Conservation (phyloP, 1,284 basidiomycete species). For the Melampsora larici-populina region DNA sequence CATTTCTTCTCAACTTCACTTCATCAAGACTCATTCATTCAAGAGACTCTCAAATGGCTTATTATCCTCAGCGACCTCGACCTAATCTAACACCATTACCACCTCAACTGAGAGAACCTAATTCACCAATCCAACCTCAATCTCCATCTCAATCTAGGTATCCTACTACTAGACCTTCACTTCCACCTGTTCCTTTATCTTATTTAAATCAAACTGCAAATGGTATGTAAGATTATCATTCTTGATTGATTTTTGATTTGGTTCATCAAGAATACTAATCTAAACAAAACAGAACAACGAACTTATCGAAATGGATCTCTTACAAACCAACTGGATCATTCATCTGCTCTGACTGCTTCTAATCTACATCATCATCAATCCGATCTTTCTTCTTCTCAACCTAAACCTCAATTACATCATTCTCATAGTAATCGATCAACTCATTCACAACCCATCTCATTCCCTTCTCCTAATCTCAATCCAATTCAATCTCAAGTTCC, state of each 20-base stretch:
- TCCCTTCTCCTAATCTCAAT: slow-evolving; percentile 5
- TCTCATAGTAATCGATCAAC: background rate
- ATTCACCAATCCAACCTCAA: too few relatives aligned
- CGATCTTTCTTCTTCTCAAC: background rate
- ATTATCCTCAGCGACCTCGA: background rate
- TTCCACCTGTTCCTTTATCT: slow-evolving; percentile 12
- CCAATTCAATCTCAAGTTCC: background rate
- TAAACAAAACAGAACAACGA: background rate
- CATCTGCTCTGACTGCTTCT: background rate
- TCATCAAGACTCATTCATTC: too few relatives aligned
- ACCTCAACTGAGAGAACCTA: slow-evolving; percentile 15
- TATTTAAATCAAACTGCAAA: slow-evolving; percentile 17
- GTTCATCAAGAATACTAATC: background rate
- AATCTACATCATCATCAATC: background rate
- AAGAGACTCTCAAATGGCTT: background rate
- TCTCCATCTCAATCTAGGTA: background rate
- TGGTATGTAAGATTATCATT: background rate
- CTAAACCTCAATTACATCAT: background rate
- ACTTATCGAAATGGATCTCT: background rate
- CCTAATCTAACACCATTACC: slow-evolving; percentile 6
- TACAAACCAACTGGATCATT: background rate
- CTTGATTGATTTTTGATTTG: background rate
- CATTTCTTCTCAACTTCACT: too few relatives aligned
- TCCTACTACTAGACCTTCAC: slow-evolving; percentile 1
- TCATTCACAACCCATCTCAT: background rate